Conservation (phyloP, 441 rosid genomes). For the Rhodomyrtus psidioides region DNA sequence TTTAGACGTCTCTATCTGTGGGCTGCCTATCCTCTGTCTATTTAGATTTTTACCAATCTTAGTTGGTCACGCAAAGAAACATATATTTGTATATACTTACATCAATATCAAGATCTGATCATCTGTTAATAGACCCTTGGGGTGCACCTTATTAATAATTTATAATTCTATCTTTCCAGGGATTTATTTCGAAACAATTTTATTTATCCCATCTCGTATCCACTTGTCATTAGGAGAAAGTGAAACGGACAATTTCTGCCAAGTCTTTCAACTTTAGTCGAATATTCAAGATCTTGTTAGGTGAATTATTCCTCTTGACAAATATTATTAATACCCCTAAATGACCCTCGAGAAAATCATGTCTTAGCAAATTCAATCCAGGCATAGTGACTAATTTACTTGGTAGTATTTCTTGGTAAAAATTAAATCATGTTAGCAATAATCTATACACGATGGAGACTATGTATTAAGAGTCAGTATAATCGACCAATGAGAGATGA, state of each 20-base stretch:
- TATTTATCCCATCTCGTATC: neutral
- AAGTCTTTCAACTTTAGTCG: neutral
- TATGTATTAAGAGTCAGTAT: neutral
- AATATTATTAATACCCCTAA: neutral
- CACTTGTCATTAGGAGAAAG: neutral
- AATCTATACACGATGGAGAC: neutral
- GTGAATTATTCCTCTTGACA: too few relatives aligned
- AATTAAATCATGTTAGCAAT: neutral
- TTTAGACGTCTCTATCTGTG: neutral
- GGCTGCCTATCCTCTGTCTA: neutral
- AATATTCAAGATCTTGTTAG: neutral
- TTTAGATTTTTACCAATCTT: neutral
- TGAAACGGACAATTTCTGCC: neutral
- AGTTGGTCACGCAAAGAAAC: neutral
- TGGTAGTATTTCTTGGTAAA: neutral
- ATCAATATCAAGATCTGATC: neutral
- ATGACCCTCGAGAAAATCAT: neutral
- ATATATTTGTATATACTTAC: neutral
- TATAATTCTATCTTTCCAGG: neutral
- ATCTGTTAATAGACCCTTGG: neutral
- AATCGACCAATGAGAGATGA: neutral
- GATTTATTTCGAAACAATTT: neutral
- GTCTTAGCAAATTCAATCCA: neutral
- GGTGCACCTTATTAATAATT: neutral
- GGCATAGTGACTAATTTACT: neutral